Conservation (phyloP, 768 basidiomycete genomes). For the Boletus pseudopeckii region DNA sequence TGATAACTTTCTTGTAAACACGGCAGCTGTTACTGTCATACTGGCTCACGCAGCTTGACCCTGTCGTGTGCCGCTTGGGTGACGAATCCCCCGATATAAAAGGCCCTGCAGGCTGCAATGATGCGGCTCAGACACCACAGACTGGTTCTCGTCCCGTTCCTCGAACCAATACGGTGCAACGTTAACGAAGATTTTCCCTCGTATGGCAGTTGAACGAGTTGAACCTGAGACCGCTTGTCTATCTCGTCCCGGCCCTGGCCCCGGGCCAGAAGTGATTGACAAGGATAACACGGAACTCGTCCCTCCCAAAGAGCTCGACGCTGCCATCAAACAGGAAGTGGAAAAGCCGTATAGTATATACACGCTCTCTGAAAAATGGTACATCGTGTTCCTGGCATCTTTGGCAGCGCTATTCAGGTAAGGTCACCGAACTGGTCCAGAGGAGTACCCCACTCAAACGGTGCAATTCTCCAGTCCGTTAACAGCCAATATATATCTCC, state of each 20-base stretch:
- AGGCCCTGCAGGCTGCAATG: neutral
- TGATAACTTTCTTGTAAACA: neutral
- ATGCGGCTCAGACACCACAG: too few species aligned
- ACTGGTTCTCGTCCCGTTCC: neutral
- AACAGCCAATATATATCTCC: slow-evolving; percentile 76
- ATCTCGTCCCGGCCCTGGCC: neutral
- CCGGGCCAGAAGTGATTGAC: neutral
- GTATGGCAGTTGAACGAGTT: neutral
- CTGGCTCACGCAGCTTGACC: too few species aligned
- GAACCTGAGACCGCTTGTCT: neutral
- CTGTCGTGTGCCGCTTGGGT: neutral
- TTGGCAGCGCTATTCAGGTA: slow-evolving; percentile 65
- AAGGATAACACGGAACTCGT: neutral
- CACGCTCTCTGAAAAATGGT: slow-evolving; percentile 59
- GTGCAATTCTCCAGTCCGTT: slow-evolving; percentile 46
- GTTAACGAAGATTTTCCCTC: neutral
- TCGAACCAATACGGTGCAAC: neutral
- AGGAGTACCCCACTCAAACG: neutral
- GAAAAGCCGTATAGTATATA: slow-evolving; percentile 46
- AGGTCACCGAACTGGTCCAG: neutral
- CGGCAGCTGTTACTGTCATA: neutral
- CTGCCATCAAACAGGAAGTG: neutral
- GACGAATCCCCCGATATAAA: slow-evolving; percentile 1
- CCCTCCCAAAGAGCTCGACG: neutral
- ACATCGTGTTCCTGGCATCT: slow-evolving; percentile 59